Evolutionary conservation across 371 early-diverging fungal species (phyloP), one percentile per base, ranked within the genome.

Genomic region (Vairimorpha ceranae): DNA sequence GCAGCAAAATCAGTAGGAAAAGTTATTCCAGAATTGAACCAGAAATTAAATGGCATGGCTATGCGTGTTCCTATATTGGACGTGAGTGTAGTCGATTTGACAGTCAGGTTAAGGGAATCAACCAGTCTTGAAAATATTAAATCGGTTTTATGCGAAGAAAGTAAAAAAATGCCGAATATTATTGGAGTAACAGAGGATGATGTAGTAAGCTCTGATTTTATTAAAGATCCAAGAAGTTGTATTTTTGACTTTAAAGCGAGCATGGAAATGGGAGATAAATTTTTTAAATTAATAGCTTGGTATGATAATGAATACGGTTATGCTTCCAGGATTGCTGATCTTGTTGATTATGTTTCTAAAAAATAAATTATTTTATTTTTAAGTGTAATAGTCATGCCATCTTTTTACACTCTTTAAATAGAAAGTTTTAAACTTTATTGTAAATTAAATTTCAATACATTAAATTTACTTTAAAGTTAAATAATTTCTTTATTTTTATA

Each of bases 1-100:
- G 99, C 99, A 77, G 95, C 99, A 84, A 93, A 92, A 87, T 97
- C 98, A 65, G 94, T 95, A 81, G 93, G 92, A 66, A 92, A 94
- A 87, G 95, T 98, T 74, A 91, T 97, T 77, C 99, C 99, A 66
- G 85, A 84, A 61, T 87, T 97, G 65, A 90, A 92, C 85, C 93
- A 93, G 78, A 97, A 94, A 87, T 65, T 83, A 10, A 77, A 74
- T 45, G 84, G 83, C 52, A 81, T 83, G 80, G 68, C 84, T 17
- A 59, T 95, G 87, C 92, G 98, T 86, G 94, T 98, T 72, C 92
- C 93, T 41, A 92, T 90, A 73, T 88, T 93, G 63, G 91, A 98
- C 85, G 99, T 95, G 65, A 94, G 95, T 67, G 92, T 96, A 54
- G 95, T 96, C 70, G 99, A 98, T 86, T 85, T 98, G 80, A 94